Conservation (phyloP, 805 yeast genomes). For the Metschnikowia henanensis region DNA sequence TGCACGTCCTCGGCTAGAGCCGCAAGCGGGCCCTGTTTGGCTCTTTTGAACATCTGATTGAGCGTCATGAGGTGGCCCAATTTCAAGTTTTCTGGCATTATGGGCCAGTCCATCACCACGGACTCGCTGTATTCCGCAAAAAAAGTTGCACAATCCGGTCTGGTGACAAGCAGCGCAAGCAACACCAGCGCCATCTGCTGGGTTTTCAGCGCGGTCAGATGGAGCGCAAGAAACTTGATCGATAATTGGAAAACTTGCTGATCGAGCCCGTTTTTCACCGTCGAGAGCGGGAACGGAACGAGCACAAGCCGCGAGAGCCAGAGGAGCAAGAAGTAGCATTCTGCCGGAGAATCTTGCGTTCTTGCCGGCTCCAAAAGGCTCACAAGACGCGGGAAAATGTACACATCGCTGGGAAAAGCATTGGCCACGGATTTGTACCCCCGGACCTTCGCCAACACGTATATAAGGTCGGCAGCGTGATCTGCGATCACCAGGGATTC, state of each 20-base stretch:
- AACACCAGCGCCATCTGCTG: conserved; percentile 53
- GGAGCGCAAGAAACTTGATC: conserved; percentile 26
- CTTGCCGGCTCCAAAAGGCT: conserved; percentile 19
- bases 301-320: conserved; percentile 73
- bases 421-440: conserved; percentile 61
- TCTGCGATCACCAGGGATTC: conserved; percentile 4
- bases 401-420: conserved; percentile 60
- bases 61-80: conserved; percentile 43
- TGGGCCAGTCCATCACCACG: conserved; percentile 20
- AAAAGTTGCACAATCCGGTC: conserved; percentile 43
- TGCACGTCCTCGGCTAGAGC: conserved; percentile 4
- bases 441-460: conserved; percentile 62
- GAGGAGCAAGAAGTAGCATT: conserved; percentile 46
- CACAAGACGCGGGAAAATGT: conserved; percentile 37
- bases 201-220: conserved; percentile 52
- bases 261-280: conserved; percentile 34
- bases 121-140: conserved; percentile 19
- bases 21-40: conserved; percentile 9
- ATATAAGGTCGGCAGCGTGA: conserved; percentile 43
- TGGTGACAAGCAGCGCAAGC: conserved; percentile 51
- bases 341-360: conserved; percentile 22
- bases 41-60: conserved; percentile 36
- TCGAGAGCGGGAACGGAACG: conserved; percentile 68
- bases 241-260: conserved; percentile 37
- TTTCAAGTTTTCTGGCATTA: conserved; percentile 12